These are phyloP conservation scores for Pseudocercospora cruenta DNA, from an alignment of 2,329 filamentous ascomycete species.

Conservation along the genomic window DNA sequence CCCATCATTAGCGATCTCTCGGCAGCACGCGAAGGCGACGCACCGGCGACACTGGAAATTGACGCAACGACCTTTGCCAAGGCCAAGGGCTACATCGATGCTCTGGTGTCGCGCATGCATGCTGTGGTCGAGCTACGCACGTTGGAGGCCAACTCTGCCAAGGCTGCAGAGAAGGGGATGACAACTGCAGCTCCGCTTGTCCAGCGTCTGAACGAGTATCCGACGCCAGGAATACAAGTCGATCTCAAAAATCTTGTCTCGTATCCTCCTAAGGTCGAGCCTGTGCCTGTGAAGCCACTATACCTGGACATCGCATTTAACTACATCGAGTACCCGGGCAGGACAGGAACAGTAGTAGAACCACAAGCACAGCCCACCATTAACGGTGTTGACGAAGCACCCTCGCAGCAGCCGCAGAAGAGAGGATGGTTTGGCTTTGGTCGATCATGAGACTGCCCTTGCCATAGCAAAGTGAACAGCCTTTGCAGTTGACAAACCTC, in stretches of 20 bases:
- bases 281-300: slow-evolving; percentile 88
- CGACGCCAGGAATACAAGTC: slow-evolving; percentile 60
- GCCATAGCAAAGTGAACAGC: not conserved
- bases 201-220: slow-evolving; percentile 76
- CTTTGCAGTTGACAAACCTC: not conserved
- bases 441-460: slow-evolving; percentile 33
- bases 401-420: slow-evolving; percentile 47
- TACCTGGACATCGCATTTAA: slow-evolving; percentile 98
- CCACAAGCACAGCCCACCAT: slow-evolving; percentile 31
- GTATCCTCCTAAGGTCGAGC: slow-evolving; percentile 81
- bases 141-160: slow-evolving; percentile 55
- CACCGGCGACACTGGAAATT: slow-evolving; percentile 70
- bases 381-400: slow-evolving; percentile 29
- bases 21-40: slow-evolving; percentile 33
- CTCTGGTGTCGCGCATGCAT: slow-evolving; percentile 77
- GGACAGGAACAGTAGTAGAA: slow-evolving; percentile 40
- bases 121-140: slow-evolving; percentile 83
- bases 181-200: slow-evolving; percentile 64
- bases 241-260: slow-evolving; percentile 80
- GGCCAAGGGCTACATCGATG: slow-evolving; percentile 66
- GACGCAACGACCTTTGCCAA: slow-evolving; percentile 60
- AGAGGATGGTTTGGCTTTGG: slow-evolving; percentile 58
- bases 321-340: slow-evolving; percentile 87
- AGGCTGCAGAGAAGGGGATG: slow-evolving; percentile 51
- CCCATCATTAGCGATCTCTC: slow-evolving; percentile 36